Base-by-base conservation (phyloP, 1,284 basidiomycete species). In the Cerioporus squamosus region DNA sequence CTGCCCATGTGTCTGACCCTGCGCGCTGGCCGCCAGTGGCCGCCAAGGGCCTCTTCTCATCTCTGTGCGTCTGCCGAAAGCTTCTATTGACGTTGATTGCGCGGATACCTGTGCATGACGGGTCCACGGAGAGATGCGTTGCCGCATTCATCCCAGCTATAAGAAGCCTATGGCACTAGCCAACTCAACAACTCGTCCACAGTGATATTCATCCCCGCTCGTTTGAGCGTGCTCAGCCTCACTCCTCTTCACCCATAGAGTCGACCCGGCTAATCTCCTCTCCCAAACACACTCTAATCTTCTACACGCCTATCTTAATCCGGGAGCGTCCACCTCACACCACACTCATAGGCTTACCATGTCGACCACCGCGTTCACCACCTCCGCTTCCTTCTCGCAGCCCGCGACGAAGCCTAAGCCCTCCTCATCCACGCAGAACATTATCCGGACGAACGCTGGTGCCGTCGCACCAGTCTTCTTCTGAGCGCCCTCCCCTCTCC, bases 401-500 rank as follows among this genome's bases (percentile, higher is more conserved):
- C 50, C 61, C 58, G 54, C 64, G 48, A 45, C 57, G 44, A 63
- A 63, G 52, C 52, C 60, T 36, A 67, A 66, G 54, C 60, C 66
- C 15, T 54, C 60, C 5, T 56, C 63, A 8, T 59, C 67, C 40
- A 58, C 62, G 36, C 67, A 68, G 55, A 63, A 61, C 61, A 51
- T 53, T 43, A 72, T 72, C 43, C 61, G 63, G 50, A 49, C 64
- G 40, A 67, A 56, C 55, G 70, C 70, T 10, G 59, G 67, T 39
- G 38, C 60, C 39, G 60, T 62, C 47, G 66, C 46, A 4, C 65
- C 70, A 23, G 67, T 72, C 48, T 70, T 70, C 63, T 69, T 72
- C 65, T 69, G 45, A 62, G 43, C 59, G 42, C 40, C 40, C n/a
- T 42, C n/a, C 40, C 40, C n/a, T 42, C n/a, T 22, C n/a, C 40